Evolutionary conservation across 345 rosid genomes (phyloP).

Genomic region (Gynandropsis gynandra): DNA sequence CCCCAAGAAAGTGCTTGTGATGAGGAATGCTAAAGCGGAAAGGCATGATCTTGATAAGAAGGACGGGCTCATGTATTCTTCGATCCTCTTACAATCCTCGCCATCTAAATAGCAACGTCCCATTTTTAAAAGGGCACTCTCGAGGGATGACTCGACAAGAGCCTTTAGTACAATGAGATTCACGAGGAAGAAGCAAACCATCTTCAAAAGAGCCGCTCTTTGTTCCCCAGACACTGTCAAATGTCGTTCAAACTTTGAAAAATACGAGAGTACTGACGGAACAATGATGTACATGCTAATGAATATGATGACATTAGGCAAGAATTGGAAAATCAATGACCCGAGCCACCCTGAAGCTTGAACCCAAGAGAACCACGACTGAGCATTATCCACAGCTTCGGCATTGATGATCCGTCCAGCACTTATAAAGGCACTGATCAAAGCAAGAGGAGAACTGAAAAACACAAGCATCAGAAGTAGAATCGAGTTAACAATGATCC

Average conservation of each 20-base stretch:
- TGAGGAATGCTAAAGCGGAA: constrained; percentile 88
- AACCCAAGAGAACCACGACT: constrained; percentile 86
- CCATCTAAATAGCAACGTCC: constrained; percentile 94
- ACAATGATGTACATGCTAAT: constrained; percentile 91
- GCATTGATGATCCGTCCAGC: constrained; percentile 86
- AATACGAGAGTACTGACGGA: constrained; percentile 84
- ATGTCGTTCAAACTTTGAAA: constrained; percentile 90
- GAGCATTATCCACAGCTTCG: constrained; percentile 89
- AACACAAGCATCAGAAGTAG: constrained; percentile 73
- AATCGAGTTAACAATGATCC: constrained; percentile 79
- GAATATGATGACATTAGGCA: constrained; percentile 86
- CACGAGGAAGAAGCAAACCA: constrained; percentile 98
- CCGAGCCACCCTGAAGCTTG: constrained; percentile 95
- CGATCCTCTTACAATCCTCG: constrained; percentile 94
- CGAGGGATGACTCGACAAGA: constrained; percentile 84
- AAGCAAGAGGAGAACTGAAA: constrained; percentile 90
- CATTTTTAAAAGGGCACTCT: constrained; percentile 75
- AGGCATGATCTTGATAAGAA: constrained; percentile 87
- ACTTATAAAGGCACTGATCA: constrained; percentile 70
- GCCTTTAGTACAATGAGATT: constrained; percentile 84
- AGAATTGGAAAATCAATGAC: constrained; percentile 76
- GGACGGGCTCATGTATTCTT: constrained; percentile 92
- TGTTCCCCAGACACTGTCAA: constrained; percentile 87
- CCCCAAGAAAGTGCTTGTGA: constrained; percentile 87
- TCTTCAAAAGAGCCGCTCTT: constrained; percentile 87